These are phyloP conservation scores for Flaveria ramosissima DNA, from an alignment of 129 eudicot genomes.

Conservation along the genomic window DNA sequence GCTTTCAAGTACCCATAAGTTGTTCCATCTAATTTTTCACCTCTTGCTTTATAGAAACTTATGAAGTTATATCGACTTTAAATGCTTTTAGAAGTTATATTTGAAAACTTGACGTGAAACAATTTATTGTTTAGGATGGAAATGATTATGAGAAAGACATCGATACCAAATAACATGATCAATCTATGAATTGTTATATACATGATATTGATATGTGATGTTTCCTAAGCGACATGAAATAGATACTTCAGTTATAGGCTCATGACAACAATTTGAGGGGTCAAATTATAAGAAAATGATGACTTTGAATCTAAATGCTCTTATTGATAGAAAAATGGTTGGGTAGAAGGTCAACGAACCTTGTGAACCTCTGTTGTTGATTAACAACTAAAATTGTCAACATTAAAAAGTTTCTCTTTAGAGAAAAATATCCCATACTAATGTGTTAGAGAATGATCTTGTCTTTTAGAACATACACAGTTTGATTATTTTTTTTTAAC, in stretches of 20 bases:
- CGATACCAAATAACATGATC: background rate
- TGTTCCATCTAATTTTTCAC: constrained; percentile 1
- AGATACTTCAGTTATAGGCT: no score
- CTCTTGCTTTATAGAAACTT: background rate
- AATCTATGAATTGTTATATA: background rate
- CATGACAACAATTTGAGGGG: background rate
- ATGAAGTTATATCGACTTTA: background rate
- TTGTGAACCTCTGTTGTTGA: background rate
- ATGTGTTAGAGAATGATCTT: no score
- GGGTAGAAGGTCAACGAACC: background rate
- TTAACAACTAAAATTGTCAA: background rate
- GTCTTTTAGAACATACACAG: background rate
- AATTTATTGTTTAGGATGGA: background rate
- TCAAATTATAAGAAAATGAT: background rate
- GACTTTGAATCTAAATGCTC: background rate
- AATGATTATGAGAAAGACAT: background rate
- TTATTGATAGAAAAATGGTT: background rate
- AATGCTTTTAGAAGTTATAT: background rate
- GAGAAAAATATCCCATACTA: background rate
- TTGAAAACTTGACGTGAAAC: background rate
- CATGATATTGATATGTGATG: background rate
- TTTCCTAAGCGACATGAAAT: background rate
- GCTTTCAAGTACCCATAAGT: constrained; percentile 26
- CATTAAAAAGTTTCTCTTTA: background rate
- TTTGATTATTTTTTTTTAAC: no score